A percentile compares a stretch with the other conserved stretches of the same genome.
Conservation (phyloP, 345 rosid species). For the Syzygium aromaticum region DNA sequence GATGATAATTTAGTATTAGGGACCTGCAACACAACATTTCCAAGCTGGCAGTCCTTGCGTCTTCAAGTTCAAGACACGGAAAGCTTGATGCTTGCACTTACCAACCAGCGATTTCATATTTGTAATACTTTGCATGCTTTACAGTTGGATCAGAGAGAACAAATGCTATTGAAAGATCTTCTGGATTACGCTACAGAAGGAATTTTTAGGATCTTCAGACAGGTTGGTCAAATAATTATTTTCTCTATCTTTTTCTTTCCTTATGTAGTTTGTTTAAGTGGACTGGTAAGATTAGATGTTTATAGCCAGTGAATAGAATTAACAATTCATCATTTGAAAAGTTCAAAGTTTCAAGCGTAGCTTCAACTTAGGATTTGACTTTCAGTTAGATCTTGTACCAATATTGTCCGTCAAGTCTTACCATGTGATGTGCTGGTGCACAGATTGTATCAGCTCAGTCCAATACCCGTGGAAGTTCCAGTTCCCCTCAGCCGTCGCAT, state of each 20-base stretch:
- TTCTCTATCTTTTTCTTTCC: neutral
- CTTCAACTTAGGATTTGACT: neutral
- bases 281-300: neutral
- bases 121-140: neutral
- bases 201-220: conserved; percentile 20
- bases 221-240: conserved; percentile 9
- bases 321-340: neutral
- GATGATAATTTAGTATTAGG: neutral
- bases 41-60: neutral
- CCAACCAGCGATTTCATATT: neutral
- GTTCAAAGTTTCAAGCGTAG: neutral
- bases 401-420: neutral
- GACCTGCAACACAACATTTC: neutral
- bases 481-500: neutral
- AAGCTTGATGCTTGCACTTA: neutral
- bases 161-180: conserved; percentile 30
- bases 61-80: neutral
- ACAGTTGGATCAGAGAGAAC: conserved; percentile 37
- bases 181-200: conserved; percentile 36
- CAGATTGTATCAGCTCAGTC: neutral
- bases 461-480: neutral
- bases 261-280: neutral
- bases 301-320: neutral
- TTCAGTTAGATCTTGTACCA: neutral
- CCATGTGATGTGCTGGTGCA: neutral